Conservation (phyloP, 139 green algal species). For the Tetradesmus lagerheimii region DNA sequence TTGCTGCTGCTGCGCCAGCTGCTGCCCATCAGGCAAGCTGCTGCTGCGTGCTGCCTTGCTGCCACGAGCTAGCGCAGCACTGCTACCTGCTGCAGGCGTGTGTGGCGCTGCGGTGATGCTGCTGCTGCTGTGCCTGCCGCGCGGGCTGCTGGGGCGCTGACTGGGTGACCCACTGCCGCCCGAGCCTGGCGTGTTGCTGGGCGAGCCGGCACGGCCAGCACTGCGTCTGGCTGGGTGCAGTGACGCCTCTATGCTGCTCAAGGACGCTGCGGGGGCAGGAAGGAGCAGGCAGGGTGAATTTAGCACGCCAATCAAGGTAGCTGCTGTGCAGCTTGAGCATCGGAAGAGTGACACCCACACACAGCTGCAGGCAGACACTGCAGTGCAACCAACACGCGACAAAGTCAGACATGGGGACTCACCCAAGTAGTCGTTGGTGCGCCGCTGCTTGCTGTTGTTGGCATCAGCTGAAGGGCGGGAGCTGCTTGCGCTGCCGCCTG, state of each 20-base stretch:
- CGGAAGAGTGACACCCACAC: not conserved
- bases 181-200: not conserved
- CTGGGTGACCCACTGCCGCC: not conserved
- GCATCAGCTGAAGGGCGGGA: not conserved
- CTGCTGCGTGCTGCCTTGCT: not conserved
- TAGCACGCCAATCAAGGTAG: not conserved
- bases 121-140: not conserved
- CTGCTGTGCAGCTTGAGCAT: not conserved
- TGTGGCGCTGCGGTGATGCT: not conserved
- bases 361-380: not conserved
- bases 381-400: not conserved
- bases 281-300: not conserved
- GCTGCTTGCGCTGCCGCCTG: not conserved
- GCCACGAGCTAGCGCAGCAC: not conserved
- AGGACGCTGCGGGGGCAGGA: not conserved
- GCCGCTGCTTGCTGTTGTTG: constrained; percentile 3
- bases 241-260: not conserved
- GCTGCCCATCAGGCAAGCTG: not conserved
- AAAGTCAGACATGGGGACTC: too few species aligned
- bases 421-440: not conserved
- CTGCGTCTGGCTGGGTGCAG: not conserved
- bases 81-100: not conserved
- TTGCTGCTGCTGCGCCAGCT: not conserved
- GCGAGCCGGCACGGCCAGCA: not conserved
- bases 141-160: not conserved